Conservation (phyloP, 2,329 filamentous ascomycete genomes). For the Didymella segeticola region DNA sequence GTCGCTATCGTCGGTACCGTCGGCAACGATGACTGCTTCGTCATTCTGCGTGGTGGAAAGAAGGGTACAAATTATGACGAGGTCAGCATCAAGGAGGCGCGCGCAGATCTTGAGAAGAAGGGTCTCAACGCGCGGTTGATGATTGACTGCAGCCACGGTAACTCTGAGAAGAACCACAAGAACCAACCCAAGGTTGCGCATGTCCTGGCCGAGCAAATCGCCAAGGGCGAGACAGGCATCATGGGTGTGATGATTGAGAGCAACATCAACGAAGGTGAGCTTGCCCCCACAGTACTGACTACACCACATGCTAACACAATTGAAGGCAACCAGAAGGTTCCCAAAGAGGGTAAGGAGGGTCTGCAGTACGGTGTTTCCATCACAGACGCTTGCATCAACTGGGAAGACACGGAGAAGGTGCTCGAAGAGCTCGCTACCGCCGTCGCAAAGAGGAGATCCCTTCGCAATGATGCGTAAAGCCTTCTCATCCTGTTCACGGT, state of each 20-base stretch:
- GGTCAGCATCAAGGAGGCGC: constrained; percentile 81
- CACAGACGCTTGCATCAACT: constrained; percentile 95
- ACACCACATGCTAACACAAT: constrained; percentile 16
- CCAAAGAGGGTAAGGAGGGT: constrained; percentile 80
- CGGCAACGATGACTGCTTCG: constrained; percentile 96
- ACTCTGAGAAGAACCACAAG: constrained; percentile 93
- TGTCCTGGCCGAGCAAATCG: constrained; percentile 81
- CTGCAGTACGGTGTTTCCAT: constrained; percentile 95
- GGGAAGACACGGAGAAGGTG: constrained; percentile 85
- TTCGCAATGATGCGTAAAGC: constrained; percentile 43
- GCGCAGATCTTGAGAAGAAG: constrained; percentile 77
- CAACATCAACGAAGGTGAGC: constrained; percentile 87
- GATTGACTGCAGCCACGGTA: constrained; percentile 98
- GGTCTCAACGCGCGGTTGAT: constrained; percentile 80
- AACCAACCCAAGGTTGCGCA: constrained; percentile 95
- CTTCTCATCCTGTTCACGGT: constrained; percentile 11
- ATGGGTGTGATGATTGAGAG: constrained; percentile 99
- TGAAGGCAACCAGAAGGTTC: constrained; percentile 85
- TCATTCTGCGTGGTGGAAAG: constrained; percentile 90
- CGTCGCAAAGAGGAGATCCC: constrained; percentile 74
- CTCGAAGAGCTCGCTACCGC: constrained; percentile 80
- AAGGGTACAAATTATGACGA: constrained; percentile 94
- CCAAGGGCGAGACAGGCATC: constrained; percentile 81
- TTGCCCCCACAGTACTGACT: not conserved
- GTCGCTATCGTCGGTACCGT: constrained; percentile 93